phyloP scores from a whole-genome alignment of 768 basidiomycete genomes.

The Obba rivulosa region DNA sequence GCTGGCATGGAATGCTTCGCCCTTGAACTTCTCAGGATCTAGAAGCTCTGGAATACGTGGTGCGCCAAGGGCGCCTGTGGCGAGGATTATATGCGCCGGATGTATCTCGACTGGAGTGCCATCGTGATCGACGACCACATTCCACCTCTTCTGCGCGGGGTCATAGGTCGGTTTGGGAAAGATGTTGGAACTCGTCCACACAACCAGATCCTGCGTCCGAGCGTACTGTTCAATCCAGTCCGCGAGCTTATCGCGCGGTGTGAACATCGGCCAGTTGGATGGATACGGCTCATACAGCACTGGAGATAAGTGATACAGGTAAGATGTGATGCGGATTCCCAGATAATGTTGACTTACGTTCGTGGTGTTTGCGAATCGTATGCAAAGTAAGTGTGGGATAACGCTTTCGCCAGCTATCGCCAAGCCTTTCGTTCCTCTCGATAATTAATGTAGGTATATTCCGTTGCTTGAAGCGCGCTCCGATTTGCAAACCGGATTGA shows the following conservation, averaged over 20 bases:
- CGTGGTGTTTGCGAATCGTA: slow-evolving; percentile 24
- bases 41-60: slow-evolving; percentile 28
- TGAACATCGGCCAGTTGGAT: slow-evolving; percentile 35
- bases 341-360: slow-evolving; percentile 4
- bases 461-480: slow-evolving; percentile 38
- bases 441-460: slow-evolving; percentile 33
- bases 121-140: slow-evolving; percentile 25
- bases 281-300: slow-evolving; percentile 38
- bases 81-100: slow-evolving; percentile 36
- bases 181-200: slow-evolving; percentile 36
- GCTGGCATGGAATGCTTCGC: slow-evolving; percentile 28
- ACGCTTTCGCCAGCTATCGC: slow-evolving; percentile 39
- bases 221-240: slow-evolving; percentile 41
- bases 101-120: slow-evolving; percentile 26
- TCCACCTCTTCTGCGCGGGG: slow-evolving; percentile 27
- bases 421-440: slow-evolving; percentile 29
- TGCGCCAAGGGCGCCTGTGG: slow-evolving; percentile 31
- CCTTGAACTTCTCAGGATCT: slow-evolving; percentile 25
- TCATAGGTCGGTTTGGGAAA: slow-evolving; percentile 31
- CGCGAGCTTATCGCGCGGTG: slow-evolving; percentile 37
- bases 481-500: slow-evolving; percentile 38
- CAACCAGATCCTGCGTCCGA: slow-evolving; percentile 33
- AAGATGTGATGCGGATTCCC: neutral
- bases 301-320: slow-evolving; percentile 6
- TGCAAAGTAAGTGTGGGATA: slow-evolving; percentile 40